Evolutionary conservation across 306 rosid genomes (phyloP).

Genomic region (Cajanus cajan): DNA sequence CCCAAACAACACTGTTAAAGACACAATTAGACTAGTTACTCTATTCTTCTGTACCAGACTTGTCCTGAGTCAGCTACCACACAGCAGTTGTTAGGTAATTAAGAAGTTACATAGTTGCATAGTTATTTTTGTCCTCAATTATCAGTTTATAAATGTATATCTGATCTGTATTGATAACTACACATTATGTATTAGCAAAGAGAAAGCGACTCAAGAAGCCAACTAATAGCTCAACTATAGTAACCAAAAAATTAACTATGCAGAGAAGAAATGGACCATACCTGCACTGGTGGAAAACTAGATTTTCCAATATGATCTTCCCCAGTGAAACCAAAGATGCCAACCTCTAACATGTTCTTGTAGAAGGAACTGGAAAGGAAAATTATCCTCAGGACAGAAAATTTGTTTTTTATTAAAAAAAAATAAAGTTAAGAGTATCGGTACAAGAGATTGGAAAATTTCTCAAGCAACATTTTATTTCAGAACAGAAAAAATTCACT

Average conservation of each 20-base stretch:
- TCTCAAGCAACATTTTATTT: neutral
- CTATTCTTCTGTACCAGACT: too few species aligned
- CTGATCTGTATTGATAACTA: neutral
- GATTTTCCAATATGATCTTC: conserved; percentile 98
- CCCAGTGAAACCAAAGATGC: conserved; percentile 84
- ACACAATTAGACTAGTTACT: too few species aligned
- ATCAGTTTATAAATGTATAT: neutral
- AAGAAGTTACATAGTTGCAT: neutral
- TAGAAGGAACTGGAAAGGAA: conserved; percentile 71
- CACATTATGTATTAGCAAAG: too few species aligned
- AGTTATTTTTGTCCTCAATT: neutral
- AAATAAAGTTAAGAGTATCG: too few species aligned
- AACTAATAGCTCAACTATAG: too few species aligned
- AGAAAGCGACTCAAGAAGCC: too few species aligned
- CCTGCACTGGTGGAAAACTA: conserved; percentile 95
- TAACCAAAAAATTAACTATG: neutral
- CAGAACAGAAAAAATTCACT: neutral
- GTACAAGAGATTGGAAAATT: neutral
- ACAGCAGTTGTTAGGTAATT: neutral
- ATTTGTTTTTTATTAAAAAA: neutral
- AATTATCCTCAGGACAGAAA: conserved; percentile 12
- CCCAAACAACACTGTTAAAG: too few species aligned
- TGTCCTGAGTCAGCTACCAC: too few species aligned
- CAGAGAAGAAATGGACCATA: conserved; percentile 32
- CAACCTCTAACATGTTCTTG: conserved; percentile 78